phyloP scores from a whole-genome alignment of 139 green algal species.

The Coccomyxa sp. region DNA sequence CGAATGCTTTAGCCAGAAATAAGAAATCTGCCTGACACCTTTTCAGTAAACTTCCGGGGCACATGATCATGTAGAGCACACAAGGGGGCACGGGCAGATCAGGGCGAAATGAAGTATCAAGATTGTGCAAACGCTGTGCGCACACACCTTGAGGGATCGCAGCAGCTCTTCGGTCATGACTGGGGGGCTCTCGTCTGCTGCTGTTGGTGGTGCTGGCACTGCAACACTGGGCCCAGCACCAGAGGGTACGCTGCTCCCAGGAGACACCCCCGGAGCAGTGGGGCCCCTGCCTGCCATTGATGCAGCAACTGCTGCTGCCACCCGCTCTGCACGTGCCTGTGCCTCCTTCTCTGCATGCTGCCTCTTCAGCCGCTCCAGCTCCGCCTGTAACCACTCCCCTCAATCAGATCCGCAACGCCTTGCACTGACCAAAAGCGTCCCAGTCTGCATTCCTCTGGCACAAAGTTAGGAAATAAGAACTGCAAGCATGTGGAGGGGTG shows the following conservation, averaged over 20 bases:
- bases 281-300: neutral
- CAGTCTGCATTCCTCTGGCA: too few relatives aligned
- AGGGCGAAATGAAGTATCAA: neutral
- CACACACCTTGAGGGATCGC: conserved; percentile 57
- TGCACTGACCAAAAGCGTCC: neutral
- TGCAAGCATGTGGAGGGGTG: neutral
- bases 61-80: neutral
- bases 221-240: too few relatives aligned
- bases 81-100: neutral
- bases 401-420: neutral
- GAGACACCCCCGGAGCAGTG: too few relatives aligned
- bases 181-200: neutral
- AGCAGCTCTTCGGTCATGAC: conserved; percentile 33
- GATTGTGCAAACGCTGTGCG: neutral
- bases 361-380: conserved; percentile 60
- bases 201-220: neutral
- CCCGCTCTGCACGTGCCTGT: neutral
- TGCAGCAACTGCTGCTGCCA: conserved; percentile 11
- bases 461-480: neutral
- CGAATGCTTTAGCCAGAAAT: neutral
- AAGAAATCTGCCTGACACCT: neutral
- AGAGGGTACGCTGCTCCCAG: too few relatives aligned
- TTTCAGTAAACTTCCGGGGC: neutral
- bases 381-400: conserved; percentile 16
- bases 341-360: conserved; percentile 15